Conservation (phyloP, 179 eudicot species). For the Pouteria campechiana region DNA sequence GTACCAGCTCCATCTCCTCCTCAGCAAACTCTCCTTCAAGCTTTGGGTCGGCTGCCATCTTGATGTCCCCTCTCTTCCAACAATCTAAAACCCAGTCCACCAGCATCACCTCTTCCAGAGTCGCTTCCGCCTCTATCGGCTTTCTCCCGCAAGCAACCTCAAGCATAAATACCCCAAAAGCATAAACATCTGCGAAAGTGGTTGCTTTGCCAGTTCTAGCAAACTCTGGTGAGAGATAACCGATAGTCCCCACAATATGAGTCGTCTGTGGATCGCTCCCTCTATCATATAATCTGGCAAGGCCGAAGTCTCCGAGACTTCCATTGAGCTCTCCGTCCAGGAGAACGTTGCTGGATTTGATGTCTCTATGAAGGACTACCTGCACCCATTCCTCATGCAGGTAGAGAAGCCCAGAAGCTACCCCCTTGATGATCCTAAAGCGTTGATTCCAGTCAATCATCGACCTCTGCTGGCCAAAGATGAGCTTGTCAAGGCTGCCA, state of each 20-base stretch:
- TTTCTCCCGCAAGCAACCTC: constrained; percentile 16
- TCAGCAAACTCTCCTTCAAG: neutral
- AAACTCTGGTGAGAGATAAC: constrained; percentile 25
- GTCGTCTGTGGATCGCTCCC: constrained; percentile 20
- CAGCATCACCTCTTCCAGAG: neutral
- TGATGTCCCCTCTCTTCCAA: constrained; percentile 3
- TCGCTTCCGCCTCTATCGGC: constrained; percentile 1
- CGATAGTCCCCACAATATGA: constrained; percentile 23
- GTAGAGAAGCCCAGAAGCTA: neutral
- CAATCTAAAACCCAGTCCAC: constrained; percentile 9
- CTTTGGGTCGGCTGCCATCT: constrained; percentile 1
- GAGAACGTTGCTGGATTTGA: constrained; percentile 29
- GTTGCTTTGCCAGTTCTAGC: constrained; percentile 12
- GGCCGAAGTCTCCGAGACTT: constrained; percentile 23
- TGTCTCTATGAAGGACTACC: constrained; percentile 24
- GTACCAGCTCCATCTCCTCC: constrained; percentile 4
- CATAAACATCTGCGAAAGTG: constrained; percentile 5
- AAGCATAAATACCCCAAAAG: constrained; percentile 8
- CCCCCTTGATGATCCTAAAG: neutral
- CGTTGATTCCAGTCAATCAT: neutral
- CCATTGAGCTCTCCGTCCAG: constrained; percentile 16
- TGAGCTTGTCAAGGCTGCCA: neutral
- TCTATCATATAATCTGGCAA: constrained; percentile 17
- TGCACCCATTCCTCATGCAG: constrained; percentile 8
- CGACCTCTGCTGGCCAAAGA: neutral